These are phyloP conservation scores for Eimeria sp. DNA, from an alignment of 169 alveolate species.

Conservation along the genomic window DNA sequence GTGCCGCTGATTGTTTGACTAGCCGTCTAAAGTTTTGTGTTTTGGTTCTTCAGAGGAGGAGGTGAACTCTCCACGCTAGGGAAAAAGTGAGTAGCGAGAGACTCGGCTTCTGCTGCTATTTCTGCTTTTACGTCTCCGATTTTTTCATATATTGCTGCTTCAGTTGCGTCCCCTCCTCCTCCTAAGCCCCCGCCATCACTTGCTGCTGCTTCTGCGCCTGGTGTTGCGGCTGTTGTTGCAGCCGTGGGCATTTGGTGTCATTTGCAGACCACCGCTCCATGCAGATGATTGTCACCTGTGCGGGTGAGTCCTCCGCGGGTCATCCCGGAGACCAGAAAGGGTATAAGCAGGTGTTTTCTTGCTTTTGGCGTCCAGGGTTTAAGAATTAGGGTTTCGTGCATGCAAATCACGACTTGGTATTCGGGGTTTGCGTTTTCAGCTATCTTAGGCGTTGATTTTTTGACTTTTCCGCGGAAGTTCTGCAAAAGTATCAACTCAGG, in stretches of 20 bases:
- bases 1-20: background rate
- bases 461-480: slow-evolving; percentile 55
- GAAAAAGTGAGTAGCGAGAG: background rate
- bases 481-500: slow-evolving; percentile 74
- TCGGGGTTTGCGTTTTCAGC: slow-evolving; percentile 28
- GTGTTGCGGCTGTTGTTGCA: background rate
- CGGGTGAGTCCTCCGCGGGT: background rate
- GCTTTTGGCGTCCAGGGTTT: background rate
- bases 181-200: background rate
- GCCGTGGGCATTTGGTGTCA: slow-evolving; percentile 52
- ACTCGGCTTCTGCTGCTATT: slow-evolving; percentile 5
- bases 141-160: background rate
- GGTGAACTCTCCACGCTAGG: slow-evolving; percentile 39
- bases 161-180: background rate
- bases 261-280: slow-evolving; percentile 71
- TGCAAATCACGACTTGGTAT: background rate
- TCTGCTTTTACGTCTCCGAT: background rate
- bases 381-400: background rate
- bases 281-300: slow-evolving; percentile 76
- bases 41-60: slow-evolving; percentile 21
- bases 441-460: slow-evolving; percentile 53
- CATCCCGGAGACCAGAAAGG: background rate
- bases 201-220: slow-evolving; percentile 25
- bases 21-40: too few relatives aligned
- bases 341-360: background rate